Conservation (phyloP, 1,284 basidiomycete species). For the Ganoderma sinense region DNA sequence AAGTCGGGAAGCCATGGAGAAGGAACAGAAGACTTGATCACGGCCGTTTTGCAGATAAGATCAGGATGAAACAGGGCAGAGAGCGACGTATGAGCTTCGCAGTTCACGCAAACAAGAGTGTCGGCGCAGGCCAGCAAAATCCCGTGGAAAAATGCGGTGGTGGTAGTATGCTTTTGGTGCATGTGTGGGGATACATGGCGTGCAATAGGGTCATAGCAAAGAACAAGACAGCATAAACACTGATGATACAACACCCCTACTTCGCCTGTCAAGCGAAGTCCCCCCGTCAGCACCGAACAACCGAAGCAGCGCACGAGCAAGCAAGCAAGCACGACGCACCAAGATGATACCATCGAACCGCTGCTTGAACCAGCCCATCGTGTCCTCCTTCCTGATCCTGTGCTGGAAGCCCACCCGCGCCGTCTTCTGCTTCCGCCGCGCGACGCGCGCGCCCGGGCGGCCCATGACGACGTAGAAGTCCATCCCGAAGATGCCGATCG, state of each 20-base stretch:
- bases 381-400: slow-evolving; percentile 92
- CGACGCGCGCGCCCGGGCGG: slow-evolving; percentile 92
- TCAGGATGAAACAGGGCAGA: too few species aligned
- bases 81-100: background rate
- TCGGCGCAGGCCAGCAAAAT: background rate
- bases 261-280: slow-evolving; percentile 27
- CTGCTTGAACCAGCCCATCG: slow-evolving; percentile 98
- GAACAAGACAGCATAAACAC: slow-evolving; percentile 33
- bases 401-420: slow-evolving; percentile 89
- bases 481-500: slow-evolving; percentile 98
- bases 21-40: too few species aligned
- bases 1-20: too few species aligned
- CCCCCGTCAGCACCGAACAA: slow-evolving; percentile 1
- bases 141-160: slow-evolving; percentile 25
- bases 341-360: slow-evolving; percentile 97
- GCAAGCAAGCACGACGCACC: slow-evolving; percentile 52
- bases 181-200: slow-evolving; percentile 40
- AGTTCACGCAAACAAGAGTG: background rate
- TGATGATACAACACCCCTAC: slow-evolving; percentile 34
- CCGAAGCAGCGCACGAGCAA: background rate
- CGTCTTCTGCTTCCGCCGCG: slow-evolving; percentile 91
- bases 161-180: slow-evolving; percentile 33
- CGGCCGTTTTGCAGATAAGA: too few species aligned
- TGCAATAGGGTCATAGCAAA: slow-evolving; percentile 41
- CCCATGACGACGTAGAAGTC: slow-evolving; percentile 99